Conservation (phyloP, 2,329 filamentous ascomycete genomes). For the Aureobasidium lini region DNA sequence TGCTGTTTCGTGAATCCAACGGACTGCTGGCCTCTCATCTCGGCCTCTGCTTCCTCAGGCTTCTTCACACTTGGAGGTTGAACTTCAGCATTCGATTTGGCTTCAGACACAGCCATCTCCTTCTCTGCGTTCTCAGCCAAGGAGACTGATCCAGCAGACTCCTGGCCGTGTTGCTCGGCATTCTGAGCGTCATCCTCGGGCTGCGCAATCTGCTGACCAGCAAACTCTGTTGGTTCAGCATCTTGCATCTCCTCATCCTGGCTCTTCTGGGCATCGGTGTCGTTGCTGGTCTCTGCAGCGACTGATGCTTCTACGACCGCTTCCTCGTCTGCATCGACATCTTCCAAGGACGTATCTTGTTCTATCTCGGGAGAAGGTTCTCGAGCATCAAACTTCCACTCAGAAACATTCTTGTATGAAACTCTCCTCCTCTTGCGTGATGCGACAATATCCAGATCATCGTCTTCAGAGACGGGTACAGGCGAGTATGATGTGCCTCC, state of each 20-base stretch:
- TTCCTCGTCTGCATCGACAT: conserved; percentile 9
- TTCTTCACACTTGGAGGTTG: not conserved
- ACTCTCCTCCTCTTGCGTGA: conserved; percentile 66
- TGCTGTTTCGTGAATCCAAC: not conserved
- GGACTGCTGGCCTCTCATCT: not conserved
- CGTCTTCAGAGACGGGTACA: conserved; percentile 61
- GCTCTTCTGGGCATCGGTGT: not conserved
- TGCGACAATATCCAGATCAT: conserved; percentile 51
- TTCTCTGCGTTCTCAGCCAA: not conserved
- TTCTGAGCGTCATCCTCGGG: not conserved
- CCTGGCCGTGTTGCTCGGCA: not conserved
- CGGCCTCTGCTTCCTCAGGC: not conserved
- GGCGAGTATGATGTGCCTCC: conserved; percentile 57
- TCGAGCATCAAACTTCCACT: conserved; percentile 68
- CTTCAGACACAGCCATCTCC: not conserved
- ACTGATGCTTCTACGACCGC: not conserved
- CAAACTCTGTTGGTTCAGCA: not conserved
- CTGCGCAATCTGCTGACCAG: not conserved
- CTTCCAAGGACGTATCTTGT: not conserved
- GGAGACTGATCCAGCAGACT: not conserved
- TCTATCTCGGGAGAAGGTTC: conserved; percentile 62
- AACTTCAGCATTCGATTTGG: not conserved
- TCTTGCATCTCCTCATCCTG: not conserved
- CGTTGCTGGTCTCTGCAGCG: conserved; percentile 3
- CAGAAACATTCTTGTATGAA: conserved; percentile 56